Evolutionary conservation across 2,329 filamentous ascomycete species (phyloP).

Genomic region (Colletotrichum sp.): DNA sequence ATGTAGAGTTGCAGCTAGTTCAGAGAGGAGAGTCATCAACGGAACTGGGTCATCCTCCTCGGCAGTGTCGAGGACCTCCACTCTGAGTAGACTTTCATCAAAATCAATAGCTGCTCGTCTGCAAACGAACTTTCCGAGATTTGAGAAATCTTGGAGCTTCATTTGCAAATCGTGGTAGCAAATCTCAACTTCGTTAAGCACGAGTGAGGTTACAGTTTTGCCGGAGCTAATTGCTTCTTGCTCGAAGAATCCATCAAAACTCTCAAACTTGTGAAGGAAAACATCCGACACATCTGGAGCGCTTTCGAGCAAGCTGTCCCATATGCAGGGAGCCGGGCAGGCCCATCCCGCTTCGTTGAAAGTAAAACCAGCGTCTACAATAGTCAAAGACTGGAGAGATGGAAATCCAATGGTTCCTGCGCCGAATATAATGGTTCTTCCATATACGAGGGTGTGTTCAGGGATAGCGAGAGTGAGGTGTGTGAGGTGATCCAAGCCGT

Average conservation of each 20-base stretch:
- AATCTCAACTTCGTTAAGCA: background rate
- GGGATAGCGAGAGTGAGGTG: background rate
- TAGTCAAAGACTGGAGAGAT: background rate
- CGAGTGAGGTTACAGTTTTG: background rate
- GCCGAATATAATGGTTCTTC: background rate
- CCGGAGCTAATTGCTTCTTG: background rate
- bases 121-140: background rate
- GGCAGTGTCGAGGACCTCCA: background rate
- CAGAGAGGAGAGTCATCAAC: background rate
- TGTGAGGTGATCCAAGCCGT: background rate
- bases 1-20: background rate
- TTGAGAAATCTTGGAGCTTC: background rate
- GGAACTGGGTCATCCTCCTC: background rate
- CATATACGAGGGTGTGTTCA: background rate
- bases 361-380: too few relatives aligned
- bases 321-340: background rate
- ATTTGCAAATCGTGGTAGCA: accelerated
- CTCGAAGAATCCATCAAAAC: background rate
- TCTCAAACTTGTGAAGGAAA: background rate
- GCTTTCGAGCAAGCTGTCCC: background rate
- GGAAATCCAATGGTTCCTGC: background rate
- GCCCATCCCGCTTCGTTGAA: background rate
- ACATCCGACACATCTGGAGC: background rate
- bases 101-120: background rate
- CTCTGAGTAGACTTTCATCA: accelerated